Evolutionary conservation across 2,329 filamentous ascomycete species (phyloP), one percentile per base, ranked within the genome.

Genomic region (Botrytis medusae): DNA sequence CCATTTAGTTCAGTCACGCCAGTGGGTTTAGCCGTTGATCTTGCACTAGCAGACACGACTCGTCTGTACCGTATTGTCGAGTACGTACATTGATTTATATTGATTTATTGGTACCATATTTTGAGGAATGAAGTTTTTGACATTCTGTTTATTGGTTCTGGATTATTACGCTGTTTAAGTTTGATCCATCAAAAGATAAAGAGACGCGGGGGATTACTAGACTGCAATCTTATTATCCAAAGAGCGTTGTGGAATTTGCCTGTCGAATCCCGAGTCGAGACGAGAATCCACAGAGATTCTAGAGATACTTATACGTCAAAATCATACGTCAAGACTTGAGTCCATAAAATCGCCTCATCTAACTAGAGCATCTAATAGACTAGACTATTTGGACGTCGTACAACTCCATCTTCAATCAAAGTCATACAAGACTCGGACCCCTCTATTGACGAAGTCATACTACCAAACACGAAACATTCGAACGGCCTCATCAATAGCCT

Each of bases 1-100:
- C 57, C 29, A 60, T 32, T 40, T 61, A 61, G 51, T 18, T n/a
- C 60, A 42, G 60, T 62, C 60, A 42, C 60, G 60, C 60, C 60
- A 62, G 60, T 62, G 37, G 22, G 22, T n/a, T 62, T n/a, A 46
- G 22, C 61, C 37, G 61, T 44, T 32, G 61, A 64, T 63, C 61
- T 32, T 14, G 37, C 16, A 44, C 40, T 63, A 29, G 60, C 25
- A 62, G 12, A 62, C 22, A 8, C 34, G 37, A 18, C 37, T 42
- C 61, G 25, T 42, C 16, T 42, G 16, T 46, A 44, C n/a, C n/a
- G 42, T 64, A 12, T 64, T 22, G 22, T 32, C 16, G 37, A 29
- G 37, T 29, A 20, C n/a, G 32, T 34, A 34, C 57, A 60, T 61
- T 57, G 51, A 18, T 57, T 29, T 57, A 29, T 57, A 57, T 57